Evolutionary conservation across 192 early-diverging fungal species (phyloP).

Genomic region (Mortierella hygrophila): DNA sequence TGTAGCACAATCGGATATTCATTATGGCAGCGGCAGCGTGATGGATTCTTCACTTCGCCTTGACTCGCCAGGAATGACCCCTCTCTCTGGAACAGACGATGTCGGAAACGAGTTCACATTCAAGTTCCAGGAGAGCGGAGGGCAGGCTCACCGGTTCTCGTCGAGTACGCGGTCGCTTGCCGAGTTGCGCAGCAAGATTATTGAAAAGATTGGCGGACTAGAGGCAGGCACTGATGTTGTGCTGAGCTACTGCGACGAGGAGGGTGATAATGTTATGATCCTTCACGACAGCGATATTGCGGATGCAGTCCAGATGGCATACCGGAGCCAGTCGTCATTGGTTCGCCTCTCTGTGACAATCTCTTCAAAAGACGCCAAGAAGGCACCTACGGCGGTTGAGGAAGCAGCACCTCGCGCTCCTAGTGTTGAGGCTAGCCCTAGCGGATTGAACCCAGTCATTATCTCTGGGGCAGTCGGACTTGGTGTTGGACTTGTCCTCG

Average conservation of each 20-base stretch:
- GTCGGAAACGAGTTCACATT: constrained; percentile 61
- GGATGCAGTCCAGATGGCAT: constrained; percentile 85
- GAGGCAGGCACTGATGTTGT: constrained; percentile 32
- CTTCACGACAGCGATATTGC: constrained; percentile 79
- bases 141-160: constrained; percentile 78
- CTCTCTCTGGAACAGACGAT: constrained; percentile 27
- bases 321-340: constrained; percentile 40
- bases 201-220: constrained; percentile 64
- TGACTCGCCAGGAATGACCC: constrained; percentile 17
- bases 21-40: constrained; percentile 32
- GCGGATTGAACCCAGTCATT: constrained; percentile 32
- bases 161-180: constrained; percentile 59
- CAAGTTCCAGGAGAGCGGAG: constrained; percentile 72
- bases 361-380: constrained; percentile 16
- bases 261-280: constrained; percentile 85
- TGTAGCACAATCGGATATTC: constrained; percentile 32
- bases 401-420: neutral
- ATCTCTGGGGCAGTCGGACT: constrained; percentile 43
- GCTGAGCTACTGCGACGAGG: constrained; percentile 86
- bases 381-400: neutral
- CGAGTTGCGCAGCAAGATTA: constrained; percentile 66
- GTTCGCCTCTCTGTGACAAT: constrained; percentile 47
- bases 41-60: constrained; percentile 29
- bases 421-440: neutral
- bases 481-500: constrained; percentile 39